A percentile compares a stretch with the other conserved stretches of the same genome.
Evolutionary conservation across 495 filamentous ascomycete species (phyloP).

Genomic region (Cladorrhinum samala): DNA sequence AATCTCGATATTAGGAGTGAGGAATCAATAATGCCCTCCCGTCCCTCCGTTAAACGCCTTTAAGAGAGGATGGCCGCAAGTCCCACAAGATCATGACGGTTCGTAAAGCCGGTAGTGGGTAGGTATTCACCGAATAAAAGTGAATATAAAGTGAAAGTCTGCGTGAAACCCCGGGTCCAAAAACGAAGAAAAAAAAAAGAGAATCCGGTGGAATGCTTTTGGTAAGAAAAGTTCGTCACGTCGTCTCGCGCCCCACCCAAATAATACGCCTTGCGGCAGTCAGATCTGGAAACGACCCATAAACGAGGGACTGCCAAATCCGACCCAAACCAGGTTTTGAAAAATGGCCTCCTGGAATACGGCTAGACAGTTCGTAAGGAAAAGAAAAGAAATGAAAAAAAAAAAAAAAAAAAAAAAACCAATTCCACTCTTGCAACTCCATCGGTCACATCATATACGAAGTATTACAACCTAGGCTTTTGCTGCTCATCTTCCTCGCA

Average conservation of each 20-base stretch:
- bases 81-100: too few relatives aligned
- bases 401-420: too few relatives aligned
- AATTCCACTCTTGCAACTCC: slow-evolving; percentile 18
- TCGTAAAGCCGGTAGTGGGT: too few relatives aligned
- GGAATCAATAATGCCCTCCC: too few relatives aligned
- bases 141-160: slow-evolving; percentile 26
- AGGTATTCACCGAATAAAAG: slow-evolving; percentile 17
- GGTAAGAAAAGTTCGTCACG: slow-evolving; percentile 38
- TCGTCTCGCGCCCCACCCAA: slow-evolving; percentile 38
- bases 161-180: slow-evolving; percentile 26
- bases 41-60: too few relatives aligned
- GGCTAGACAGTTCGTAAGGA: slow-evolving; percentile 14
- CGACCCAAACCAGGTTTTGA: slow-evolving; percentile 30
- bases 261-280: slow-evolving; percentile 54
- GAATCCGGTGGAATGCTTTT: slow-evolving; percentile 35
- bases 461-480: slow-evolving; percentile 26
- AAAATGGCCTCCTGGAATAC: slow-evolving; percentile 16
- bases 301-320: slow-evolving; percentile 37
- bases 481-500: slow-evolving; percentile 27
- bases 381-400: too few relatives aligned
- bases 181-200: slow-evolving; percentile 27
- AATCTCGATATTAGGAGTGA: too few relatives aligned
- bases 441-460: slow-evolving; percentile 19
- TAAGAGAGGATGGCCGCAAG: too few relatives aligned
- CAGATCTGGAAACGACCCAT: slow-evolving; percentile 47